Conservation (phyloP, 305 asterid species). For the Solanum aculeatissimum region DNA sequence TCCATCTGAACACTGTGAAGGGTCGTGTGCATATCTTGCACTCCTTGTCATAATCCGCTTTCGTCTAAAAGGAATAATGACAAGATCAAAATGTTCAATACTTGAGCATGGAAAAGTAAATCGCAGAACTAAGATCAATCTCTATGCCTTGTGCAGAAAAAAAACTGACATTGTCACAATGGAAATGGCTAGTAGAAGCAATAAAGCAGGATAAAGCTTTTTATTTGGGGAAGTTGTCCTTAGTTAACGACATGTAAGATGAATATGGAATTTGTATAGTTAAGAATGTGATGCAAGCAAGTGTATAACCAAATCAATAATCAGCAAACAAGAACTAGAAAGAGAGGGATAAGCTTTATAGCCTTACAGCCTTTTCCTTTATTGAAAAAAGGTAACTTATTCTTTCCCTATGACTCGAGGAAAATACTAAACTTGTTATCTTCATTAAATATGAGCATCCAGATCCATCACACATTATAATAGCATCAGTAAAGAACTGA, state of each 20-base stretch:
- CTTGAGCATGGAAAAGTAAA: not conserved
- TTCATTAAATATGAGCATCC: not conserved
- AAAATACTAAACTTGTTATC: not conserved
- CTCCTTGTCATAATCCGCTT: conserved; percentile 85
- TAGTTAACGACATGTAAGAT: not conserved
- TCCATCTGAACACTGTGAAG: conserved; percentile 93
- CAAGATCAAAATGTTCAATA: not conserved
- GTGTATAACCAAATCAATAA: not conserved
- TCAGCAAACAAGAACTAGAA: not conserved
- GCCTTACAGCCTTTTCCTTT: not conserved
- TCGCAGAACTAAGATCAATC: not conserved
- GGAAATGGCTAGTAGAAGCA: not conserved
- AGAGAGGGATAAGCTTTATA: not conserved
- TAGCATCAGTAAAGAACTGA: not conserved
- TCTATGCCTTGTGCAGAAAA: not conserved
- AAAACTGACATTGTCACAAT: not conserved
- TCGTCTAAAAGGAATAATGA: conserved; percentile 40
- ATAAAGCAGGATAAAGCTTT: not conserved
- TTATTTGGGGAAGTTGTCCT: not conserved
- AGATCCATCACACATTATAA: not conserved
- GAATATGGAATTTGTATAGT: not conserved
- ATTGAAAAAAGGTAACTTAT: not conserved
- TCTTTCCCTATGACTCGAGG: not conserved
- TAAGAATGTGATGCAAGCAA: not conserved
- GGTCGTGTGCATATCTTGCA: conserved; percentile 97